Evolutionary conservation across 2,329 filamentous ascomycete species (phyloP), one percentile per base, ranked within the genome.

Genomic region (Aspergillus pseudoterreus): DNA sequence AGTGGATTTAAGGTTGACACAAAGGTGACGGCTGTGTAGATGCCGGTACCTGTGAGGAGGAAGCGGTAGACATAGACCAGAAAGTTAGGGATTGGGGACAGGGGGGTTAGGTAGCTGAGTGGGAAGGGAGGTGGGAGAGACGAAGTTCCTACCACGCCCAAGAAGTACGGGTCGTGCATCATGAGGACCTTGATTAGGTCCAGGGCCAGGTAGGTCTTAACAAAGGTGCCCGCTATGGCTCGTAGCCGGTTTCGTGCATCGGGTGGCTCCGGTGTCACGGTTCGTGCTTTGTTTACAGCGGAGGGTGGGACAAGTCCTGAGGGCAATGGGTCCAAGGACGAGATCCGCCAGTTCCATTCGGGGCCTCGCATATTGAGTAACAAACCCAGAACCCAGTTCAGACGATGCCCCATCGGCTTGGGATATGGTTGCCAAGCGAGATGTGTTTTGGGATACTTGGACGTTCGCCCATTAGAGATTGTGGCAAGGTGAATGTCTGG

Each of bases 91-190:
- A 64, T 64, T 4, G 19, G 45, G 35, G 35, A 8, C 6, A 22
- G 39, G 24, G 32, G 41, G 11, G 43, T 9, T 15, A 43, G 12
- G 8, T 51, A 80, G 63, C 68, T 79, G 59, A 64, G 74, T 47
- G 53, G 84, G 69, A 53, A 62, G 52, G 68, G 63, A 49, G 75
- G 71, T 4, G 72, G 72, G 71, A 67, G 54, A 15, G 3, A 12
- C 48, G 69, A 65, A 1, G 76, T 72, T 1, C 82, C 79, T 21
- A 81, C 64, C 52, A 84, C 63, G 39, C 78, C 77, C 70, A 78
- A 78, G 70, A 92, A 95, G 73, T 92, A 95, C 0, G 87, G 85
- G 62, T 97, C 92, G 48, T 82, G 80, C 59, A 86, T 84, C 74
- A 90, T 85, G 55, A 83, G 56, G 1, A 84, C 78, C 62, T 87